phyloP scores from a whole-genome alignment of 352 stramenopile genomes.

The Phytopythium delawarense region DNA sequence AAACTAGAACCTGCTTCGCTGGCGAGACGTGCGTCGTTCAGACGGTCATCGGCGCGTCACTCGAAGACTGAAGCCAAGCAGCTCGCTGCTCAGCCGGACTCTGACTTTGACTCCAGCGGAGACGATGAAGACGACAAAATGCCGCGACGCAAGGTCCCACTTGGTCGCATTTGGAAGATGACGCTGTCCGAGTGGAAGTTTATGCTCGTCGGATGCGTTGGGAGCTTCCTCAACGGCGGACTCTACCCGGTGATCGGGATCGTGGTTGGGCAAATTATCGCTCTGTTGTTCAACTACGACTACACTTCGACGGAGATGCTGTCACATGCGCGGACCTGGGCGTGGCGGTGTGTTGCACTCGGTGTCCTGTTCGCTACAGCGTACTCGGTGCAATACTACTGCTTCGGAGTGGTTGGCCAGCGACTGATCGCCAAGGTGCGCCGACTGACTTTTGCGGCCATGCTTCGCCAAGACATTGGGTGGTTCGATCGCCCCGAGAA shows the following conservation, averaged over 20 bases:
- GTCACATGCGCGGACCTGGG: conserved; percentile 20
- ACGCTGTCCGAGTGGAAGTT: conserved; percentile 41
- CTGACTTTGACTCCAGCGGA: not conserved
- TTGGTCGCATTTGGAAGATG: conserved; percentile 44
- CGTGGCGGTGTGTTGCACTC: conserved; percentile 26
- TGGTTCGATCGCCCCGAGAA: conserved; percentile 20
- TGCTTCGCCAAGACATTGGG: conserved; percentile 37
- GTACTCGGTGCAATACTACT: conserved; percentile 40
- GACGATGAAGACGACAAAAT: conserved; percentile 4
- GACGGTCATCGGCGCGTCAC: not conserved
- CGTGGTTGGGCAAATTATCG: conserved; percentile 49
- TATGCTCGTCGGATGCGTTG: conserved; percentile 31
- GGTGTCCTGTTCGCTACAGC: conserved; percentile 33
- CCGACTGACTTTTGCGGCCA: conserved; percentile 34
- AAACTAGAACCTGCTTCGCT: not conserved
- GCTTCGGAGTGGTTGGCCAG: conserved; percentile 46
- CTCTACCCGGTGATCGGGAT: conserved; percentile 48
- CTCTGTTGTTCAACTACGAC: conserved; percentile 39
- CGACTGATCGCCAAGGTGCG: conserved; percentile 47
- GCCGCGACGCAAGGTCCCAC: conserved; percentile 4
- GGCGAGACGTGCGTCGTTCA: not conserved
- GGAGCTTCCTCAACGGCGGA: conserved; percentile 31
- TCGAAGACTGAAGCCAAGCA: conserved; percentile 10
- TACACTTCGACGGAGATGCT: conserved; percentile 38
- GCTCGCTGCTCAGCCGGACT: not conserved